Evolutionary conservation across 768 basidiomycete genomes (phyloP).

Genomic region (Pleurotus citrinopileatus): DNA sequence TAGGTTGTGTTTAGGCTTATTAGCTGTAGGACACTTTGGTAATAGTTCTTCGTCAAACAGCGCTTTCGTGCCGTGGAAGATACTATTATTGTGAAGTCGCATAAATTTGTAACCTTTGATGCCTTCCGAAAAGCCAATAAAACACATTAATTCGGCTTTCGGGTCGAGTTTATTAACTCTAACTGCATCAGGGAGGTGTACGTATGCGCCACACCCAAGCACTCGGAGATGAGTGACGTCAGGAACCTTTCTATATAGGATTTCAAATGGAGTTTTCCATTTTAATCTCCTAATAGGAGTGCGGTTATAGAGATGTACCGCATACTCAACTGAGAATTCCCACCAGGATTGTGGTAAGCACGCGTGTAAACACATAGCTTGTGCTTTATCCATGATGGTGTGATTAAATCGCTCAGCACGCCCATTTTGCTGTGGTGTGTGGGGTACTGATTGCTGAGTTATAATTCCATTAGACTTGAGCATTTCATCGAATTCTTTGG

Average conservation of each 20-base stretch:
- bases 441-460: conserved; percentile 16
- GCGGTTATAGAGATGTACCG: conserved; percentile 19
- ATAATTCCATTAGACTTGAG: conserved; percentile 17
- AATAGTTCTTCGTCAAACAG: neutral
- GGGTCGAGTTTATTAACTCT: neutral
- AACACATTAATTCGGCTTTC: neutral
- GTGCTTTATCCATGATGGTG: conserved; percentile 17
- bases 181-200: neutral
- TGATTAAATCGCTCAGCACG: conserved; percentile 26
- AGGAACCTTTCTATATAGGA: conserved; percentile 16
- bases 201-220: conserved; percentile 21
- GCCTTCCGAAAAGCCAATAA: neutral
- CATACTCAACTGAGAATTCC: conserved; percentile 20
- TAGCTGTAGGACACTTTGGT: neutral
- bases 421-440: conserved; percentile 25
- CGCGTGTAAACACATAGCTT: conserved; percentile 18
- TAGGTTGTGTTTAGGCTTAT: neutral
- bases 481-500: conserved; percentile 9
- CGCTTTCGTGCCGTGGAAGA: neutral
- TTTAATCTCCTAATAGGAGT: conserved; percentile 11
- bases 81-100: neutral
- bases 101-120: conserved; percentile 1
- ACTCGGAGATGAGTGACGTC: conserved; percentile 21
- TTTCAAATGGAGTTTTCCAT: conserved; percentile 16
- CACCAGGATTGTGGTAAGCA: conserved; percentile 21